These are phyloP conservation scores for Hordeum marinum DNA, from an alignment of 176 grass and related monocot genomes.

Conservation along the genomic window DNA sequence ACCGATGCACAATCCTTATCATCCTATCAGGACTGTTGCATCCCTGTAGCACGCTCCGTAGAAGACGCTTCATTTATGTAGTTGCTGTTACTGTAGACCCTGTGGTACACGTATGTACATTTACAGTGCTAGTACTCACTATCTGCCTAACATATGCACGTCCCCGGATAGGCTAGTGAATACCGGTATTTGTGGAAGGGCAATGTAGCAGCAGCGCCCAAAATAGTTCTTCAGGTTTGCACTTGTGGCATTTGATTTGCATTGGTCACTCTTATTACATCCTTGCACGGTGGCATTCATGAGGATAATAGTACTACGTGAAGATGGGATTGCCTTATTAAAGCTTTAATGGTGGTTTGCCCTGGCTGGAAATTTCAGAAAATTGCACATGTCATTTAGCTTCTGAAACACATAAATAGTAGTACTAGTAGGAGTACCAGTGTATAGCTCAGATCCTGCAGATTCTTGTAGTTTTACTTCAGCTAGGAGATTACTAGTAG, in stretches of 20 bases:
- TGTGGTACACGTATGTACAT: not conserved
- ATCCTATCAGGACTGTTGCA: not conserved
- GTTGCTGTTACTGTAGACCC: not conserved
- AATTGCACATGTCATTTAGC: constrained; percentile 5
- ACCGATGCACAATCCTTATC: not conserved
- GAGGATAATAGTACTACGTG: not conserved
- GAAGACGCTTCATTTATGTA: constrained; percentile 15
- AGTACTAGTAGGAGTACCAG: not conserved
- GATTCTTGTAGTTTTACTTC: constrained; percentile 15
- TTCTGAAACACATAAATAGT: constrained; percentile 10
- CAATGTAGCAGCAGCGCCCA: not conserved
- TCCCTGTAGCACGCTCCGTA: not conserved
- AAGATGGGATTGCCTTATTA: constrained; percentile 3
- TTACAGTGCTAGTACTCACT: not conserved
- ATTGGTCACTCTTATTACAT: not conserved
- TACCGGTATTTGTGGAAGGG: not conserved
- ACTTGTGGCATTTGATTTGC: not conserved
- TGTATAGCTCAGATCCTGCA: not conserved
- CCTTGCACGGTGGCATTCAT: not conserved
- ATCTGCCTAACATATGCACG: constrained; percentile 11
- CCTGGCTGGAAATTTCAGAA: constrained; percentile 26
- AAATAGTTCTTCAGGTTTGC: not conserved
- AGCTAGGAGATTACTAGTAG: not conserved
- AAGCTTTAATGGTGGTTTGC: not conserved
- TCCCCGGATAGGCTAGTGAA: not conserved